Conservation (phyloP, 1,284 basidiomycete species). For the Pascua guehoae region DNA sequence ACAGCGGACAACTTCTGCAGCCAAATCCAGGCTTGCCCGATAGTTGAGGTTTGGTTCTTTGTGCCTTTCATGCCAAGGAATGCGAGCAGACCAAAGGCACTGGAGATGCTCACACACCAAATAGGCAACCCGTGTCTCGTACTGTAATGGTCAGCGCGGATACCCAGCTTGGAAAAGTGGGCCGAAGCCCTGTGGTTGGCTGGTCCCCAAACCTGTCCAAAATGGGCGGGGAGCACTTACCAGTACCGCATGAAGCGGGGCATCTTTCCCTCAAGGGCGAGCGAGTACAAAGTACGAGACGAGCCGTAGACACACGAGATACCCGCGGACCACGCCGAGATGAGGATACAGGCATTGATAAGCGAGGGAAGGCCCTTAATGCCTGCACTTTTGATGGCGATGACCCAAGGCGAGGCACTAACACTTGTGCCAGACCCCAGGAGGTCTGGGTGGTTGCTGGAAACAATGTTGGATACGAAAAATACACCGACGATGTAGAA, state of each 20-base stretch:
- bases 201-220: too few relatives aligned
- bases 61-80: slow-evolving; percentile 53
- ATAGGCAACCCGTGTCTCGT: slow-evolving; percentile 72
- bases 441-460: slow-evolving; percentile 63
- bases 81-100: slow-evolving; percentile 54
- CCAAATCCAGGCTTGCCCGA: slow-evolving; percentile 53
- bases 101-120: slow-evolving; percentile 57
- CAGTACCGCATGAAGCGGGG: slow-evolving; percentile 45
- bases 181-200: too few relatives aligned
- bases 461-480: slow-evolving; percentile 69
- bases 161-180: too few relatives aligned
- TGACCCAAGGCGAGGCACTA: slow-evolving; percentile 67
- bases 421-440: slow-evolving; percentile 57
- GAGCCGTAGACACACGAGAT: slow-evolving; percentile 76
- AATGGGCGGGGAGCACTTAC: too few relatives aligned
- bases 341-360: slow-evolving; percentile 57
- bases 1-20: slow-evolving; percentile 65
- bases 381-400: slow-evolving; percentile 72
- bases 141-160: slow-evolving; percentile 9
- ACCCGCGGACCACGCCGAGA: slow-evolving; percentile 77
- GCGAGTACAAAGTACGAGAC: slow-evolving; percentile 76
- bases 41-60: slow-evolving; percentile 11
- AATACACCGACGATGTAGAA: slow-evolving; percentile 57
- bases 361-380: slow-evolving; percentile 61
- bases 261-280: slow-evolving; percentile 71